phyloP scores from a whole-genome alignment of 2,329 filamentous ascomycete genomes.

The Graphilbum sp. region DNA sequence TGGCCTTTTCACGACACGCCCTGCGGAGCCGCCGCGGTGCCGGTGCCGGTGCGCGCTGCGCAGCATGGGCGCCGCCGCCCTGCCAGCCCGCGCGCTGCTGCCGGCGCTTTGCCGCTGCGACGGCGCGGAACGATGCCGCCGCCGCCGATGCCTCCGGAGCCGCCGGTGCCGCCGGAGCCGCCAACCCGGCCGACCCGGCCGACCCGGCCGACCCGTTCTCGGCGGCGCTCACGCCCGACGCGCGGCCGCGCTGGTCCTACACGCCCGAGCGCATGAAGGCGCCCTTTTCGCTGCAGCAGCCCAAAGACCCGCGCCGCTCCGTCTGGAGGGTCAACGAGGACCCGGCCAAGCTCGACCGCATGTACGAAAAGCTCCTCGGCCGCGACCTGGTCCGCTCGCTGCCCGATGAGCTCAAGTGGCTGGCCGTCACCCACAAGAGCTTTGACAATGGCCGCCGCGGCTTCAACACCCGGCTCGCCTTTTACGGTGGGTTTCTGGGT shows the following conservation, averaged over 20 bases:
- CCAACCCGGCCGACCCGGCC: no score
- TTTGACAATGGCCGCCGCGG: slow-evolving; percentile 90
- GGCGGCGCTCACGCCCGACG: no score
- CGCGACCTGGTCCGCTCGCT: slow-evolving; percentile 55
- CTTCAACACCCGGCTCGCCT: slow-evolving; percentile 87
- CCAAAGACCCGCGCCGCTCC: slow-evolving; percentile 34
- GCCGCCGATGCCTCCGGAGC: no score
- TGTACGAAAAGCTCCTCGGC: slow-evolving; percentile 65
- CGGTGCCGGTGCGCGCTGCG: background rate
- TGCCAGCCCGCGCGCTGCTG: background rate
- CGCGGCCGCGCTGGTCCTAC: slow-evolving; percentile 48
- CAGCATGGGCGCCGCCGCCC: no score
- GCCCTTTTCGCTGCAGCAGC: slow-evolving; percentile 44
- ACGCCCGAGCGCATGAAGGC: slow-evolving; percentile 57
- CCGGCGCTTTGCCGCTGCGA: background rate
- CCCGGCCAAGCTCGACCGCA: slow-evolving; percentile 55
- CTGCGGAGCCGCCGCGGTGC: background rate
- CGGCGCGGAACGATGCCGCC: background rate
- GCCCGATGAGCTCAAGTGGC: slow-evolving; percentile 87
- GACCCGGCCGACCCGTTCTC: no score
- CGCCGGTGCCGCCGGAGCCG: no score
- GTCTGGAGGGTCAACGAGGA: slow-evolving; percentile 59
- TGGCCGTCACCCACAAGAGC: slow-evolving; percentile 94
- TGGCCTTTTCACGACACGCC: background rate
- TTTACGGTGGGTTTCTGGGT: slow-evolving; percentile 50